Percentiles rank a stretch among this genome's conserved stretches.
These are phyloP conservation scores for Fomitopsis palustris DNA, from an alignment of 1,284 basidiomycete species.

Conservation along the genomic window DNA sequence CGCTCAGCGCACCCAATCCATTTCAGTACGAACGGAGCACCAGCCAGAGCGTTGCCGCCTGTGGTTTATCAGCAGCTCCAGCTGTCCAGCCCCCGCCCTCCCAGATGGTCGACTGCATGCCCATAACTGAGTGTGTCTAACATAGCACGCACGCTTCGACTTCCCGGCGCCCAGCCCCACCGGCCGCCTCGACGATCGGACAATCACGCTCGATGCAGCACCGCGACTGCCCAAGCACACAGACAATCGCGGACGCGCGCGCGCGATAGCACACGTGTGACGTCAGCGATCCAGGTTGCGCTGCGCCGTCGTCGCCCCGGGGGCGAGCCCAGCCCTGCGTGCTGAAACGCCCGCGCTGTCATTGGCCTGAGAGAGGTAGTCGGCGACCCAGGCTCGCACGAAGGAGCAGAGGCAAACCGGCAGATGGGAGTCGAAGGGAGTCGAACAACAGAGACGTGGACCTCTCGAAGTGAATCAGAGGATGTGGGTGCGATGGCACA, in stretches of 20 bases:
- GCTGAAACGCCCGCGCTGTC: neutral
- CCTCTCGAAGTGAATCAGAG: neutral
- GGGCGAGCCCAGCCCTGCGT: neutral
- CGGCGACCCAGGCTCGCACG: neutral
- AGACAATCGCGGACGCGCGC: neutral
- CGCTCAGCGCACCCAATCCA: too few species aligned
- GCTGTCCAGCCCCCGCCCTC: too few species aligned
- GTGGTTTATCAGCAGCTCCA: too few species aligned
- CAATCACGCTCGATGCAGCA: too few species aligned
- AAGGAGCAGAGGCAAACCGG: neutral
- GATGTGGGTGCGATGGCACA: too few species aligned
- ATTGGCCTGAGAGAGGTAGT: neutral
- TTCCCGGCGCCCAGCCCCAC: too few species aligned
- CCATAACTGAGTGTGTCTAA: too few species aligned
- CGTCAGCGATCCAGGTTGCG: neutral
- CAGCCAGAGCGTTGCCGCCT: neutral
- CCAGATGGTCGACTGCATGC: too few species aligned
- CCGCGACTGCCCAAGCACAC: neutral
- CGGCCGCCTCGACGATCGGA: too few species aligned
- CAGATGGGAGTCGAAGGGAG: slow-evolving; percentile 7
- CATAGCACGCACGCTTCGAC: too few species aligned
- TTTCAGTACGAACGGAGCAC: neutral
- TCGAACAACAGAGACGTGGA: neutral
- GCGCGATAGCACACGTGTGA: neutral
- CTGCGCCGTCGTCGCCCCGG: neutral